phyloP scores from a whole-genome alignment of 2,329 filamentous ascomycete species.

The Claviceps paspali region DNA sequence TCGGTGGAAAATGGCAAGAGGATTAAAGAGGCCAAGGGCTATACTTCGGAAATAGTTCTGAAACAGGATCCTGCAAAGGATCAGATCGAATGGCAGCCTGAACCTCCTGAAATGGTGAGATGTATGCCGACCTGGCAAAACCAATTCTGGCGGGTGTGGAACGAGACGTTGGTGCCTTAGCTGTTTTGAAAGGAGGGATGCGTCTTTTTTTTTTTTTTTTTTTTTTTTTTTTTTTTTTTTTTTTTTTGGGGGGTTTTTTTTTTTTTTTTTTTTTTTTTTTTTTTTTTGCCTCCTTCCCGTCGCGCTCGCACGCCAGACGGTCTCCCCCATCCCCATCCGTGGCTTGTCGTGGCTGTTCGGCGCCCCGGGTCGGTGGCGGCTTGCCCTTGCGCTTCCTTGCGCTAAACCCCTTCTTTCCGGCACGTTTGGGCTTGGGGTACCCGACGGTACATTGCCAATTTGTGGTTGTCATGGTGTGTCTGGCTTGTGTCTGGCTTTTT shows the following conservation, averaged over 20 bases:
- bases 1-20: constrained; percentile 25
- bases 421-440: background rate
- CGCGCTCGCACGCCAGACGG: too few species aligned
- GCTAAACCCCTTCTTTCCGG: constrained; percentile 1
- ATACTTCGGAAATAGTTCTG: constrained; percentile 21
- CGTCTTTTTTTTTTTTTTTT: too few species aligned
- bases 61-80: constrained; percentile 14
- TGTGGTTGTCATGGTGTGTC: background rate
- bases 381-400: constrained; percentile 6
- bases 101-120: constrained; percentile 30
- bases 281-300: too few species aligned
- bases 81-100: constrained; percentile 25
- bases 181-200: too few species aligned
- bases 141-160: constrained; percentile 27
- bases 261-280: too few species aligned
- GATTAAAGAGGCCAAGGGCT: constrained; percentile 37
- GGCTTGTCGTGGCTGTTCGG: constrained; percentile 1
- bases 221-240: too few species aligned
- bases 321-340: too few species aligned
- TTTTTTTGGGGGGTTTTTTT: too few species aligned
- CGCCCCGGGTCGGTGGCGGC: constrained; percentile 5
- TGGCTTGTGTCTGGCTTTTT: background rate
- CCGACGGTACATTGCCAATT: background rate
- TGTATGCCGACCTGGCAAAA: constrained; percentile 29
- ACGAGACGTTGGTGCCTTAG: constrained; percentile 5